Conservation (phyloP, 176 grass and related monocot genomes). For the Phoenix dactylifera region DNA sequence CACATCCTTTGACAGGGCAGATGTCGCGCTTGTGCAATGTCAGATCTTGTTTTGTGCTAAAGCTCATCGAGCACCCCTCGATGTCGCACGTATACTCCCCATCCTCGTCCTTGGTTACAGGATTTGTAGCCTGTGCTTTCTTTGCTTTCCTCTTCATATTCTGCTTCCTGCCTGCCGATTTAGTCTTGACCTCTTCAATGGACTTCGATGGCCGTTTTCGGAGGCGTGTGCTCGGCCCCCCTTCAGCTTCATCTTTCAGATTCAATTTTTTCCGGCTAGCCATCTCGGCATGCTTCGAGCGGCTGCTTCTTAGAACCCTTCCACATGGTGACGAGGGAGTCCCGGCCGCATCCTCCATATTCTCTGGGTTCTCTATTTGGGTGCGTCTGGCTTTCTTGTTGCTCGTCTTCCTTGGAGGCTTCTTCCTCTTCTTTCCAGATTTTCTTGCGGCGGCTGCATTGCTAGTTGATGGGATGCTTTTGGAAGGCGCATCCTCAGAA, state of each 20-base stretch:
- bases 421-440: conserved; percentile 36
- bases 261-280: conserved; percentile 9
- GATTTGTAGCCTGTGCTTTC: conserved; percentile 30
- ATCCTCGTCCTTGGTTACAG: conserved; percentile 24
- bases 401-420: conserved; percentile 27
- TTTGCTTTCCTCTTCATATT: conserved; percentile 36
- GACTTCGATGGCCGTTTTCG: conserved; percentile 22
- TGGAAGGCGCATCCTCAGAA: conserved; percentile 14
- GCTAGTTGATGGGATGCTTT: conserved; percentile 8
- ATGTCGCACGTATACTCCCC: conserved; percentile 63
- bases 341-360: conserved; percentile 7
- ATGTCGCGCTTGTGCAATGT: conserved; percentile 79
- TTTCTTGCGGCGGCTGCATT: background rate
- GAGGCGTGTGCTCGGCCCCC: conserved; percentile 18
- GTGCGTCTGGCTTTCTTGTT: conserved; percentile 31
- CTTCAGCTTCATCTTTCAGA: conserved; percentile 29
- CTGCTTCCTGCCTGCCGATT: conserved; percentile 31
- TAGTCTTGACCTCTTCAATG: conserved; percentile 28
- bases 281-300: conserved; percentile 1
- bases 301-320: conserved; percentile 5
- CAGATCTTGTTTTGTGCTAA: conserved; percentile 67
- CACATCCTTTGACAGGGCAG: conserved; percentile 86
- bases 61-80: conserved; percentile 91
- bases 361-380: conserved; percentile 14
- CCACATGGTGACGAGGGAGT: background rate